Evolutionary conservation across 345 rosid species (phyloP), one percentile per base, ranked within the genome.

Genomic region (Hypericum androsaemum): DNA sequence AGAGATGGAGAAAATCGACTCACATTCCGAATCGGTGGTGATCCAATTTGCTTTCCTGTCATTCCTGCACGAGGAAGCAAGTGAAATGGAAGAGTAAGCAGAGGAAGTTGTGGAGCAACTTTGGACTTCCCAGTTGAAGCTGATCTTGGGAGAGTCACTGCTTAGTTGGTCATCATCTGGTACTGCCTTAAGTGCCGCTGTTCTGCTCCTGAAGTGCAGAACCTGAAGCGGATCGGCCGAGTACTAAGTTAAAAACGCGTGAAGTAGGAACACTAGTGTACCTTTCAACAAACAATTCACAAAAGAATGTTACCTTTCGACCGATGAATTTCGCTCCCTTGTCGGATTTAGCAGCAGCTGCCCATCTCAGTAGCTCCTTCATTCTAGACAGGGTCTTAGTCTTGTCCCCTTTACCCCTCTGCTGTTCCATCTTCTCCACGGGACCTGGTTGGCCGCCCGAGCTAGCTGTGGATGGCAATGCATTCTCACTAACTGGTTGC

Each of bases 11-110:
- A 32, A 36, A 15, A 15, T 17, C 32, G 49, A 56, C 76, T 60
- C 80, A 90, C 98, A 90, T 50, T 87, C 96, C 13, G 98, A 64
- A 54, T 90, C 96, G 9, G 92, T 84, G 37, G 96, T 87, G 74
- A 87, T 90, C 98, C 98, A 90, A 42, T 77, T 90, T 41, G 77
- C 87, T 77, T 69, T 90, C 47, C 71, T 71, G 22, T 57, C 71
- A 50, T 64, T 46, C 73, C 1, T 68, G 61, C 45, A 37, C 5
- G 84, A 78, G 51, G 86, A 76, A 71, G 80, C 75, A 50, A 63
- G 41, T 44, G 89, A 76, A 46, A 75, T 63, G 7, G 70, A 72
- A 15, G 88, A 77, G 62, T 60, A 67, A 4, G 63, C 70, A 12
- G 81, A 70, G 47, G 81, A 73, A n/a, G 56, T 16, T 13, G 83